Base-by-base conservation (phyloP, 352 stramenopile species). In the Pythium utonaiense region DNA sequence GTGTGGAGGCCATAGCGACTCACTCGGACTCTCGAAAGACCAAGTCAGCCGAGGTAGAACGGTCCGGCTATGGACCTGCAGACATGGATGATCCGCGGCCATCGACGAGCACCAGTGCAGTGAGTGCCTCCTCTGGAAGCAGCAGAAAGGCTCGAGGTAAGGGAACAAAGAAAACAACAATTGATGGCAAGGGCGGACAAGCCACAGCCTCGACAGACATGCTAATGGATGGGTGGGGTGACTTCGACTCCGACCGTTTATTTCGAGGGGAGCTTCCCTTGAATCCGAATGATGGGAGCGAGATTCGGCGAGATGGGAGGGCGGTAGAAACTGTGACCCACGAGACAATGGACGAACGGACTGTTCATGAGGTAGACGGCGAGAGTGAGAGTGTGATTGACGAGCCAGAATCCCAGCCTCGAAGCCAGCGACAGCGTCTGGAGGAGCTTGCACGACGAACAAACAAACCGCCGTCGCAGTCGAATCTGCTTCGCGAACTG, bases 201-300 rank as follows among this genome's bases (percentile, higher is more conserved):
- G 21, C 51, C 9, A 53, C 16, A 16, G 42, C 22, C 2, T 45
- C 42, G 21, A 57, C 54, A 19, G 48, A 51, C 3, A 42, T 42
- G 2, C 28, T 41, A n/a, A 53, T 75, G n/a, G 60, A 70, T n/a
- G 78, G 65, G 47, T 89, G 78, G 78, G 77, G 73, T 4, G 77
- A 89, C 31, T 83, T 85, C 33, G 69, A 89, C 36, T 57, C 77
- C 2, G 78, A 88, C 55, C 67, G 60, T 44, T 57, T 88, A 27
- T 57, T 88, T 25, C 38, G n/a, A 45, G 36, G 36, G 22, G 36
- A 44, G 8, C 13, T 14, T 3, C 38, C 38, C 3, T 17, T 25
- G 9, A 25, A 45, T 8, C 17, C 13, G 17, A 45, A 45, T 8
- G 38, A 45, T 9, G 38, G 38, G 4, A 45, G 38, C 9, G 38